These are phyloP conservation scores for Sutorius eximius DNA, from an alignment of 1,284 basidiomycete species.

Conservation along the genomic window DNA sequence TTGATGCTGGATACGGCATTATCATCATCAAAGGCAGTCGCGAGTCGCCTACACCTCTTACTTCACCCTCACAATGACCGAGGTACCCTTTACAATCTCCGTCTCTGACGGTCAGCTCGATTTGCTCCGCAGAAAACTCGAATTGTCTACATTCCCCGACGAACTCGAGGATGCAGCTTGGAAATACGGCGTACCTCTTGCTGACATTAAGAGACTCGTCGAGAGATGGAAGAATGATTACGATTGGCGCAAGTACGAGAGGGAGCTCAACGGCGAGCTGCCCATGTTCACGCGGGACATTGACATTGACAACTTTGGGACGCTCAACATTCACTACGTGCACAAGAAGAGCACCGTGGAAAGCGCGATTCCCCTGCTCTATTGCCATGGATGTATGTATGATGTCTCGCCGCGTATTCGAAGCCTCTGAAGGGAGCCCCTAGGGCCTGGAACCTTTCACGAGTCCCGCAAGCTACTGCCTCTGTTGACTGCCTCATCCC, in stretches of 20 bases:
- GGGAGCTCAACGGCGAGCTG: slow-evolving; percentile 38
- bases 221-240: slow-evolving; percentile 42
- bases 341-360: slow-evolving; percentile 39
- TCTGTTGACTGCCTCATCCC: slow-evolving; percentile 40
- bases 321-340: slow-evolving; percentile 45
- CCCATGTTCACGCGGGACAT: slow-evolving; percentile 48
- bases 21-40: background rate
- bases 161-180: slow-evolving; percentile 41
- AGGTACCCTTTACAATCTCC: slow-evolving; percentile 32
- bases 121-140: slow-evolving; percentile 37
- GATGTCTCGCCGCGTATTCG: too few relatives aligned
- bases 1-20: background rate
- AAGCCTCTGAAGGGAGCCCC: background rate
- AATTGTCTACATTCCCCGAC: slow-evolving; percentile 40
- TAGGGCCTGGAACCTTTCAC: slow-evolving; percentile 62
- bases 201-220: slow-evolving; percentile 41
- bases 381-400: slow-evolving; percentile 47
- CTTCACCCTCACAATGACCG: slow-evolving; percentile 2
- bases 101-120: slow-evolving; percentile 34
- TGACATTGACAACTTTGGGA: slow-evolving; percentile 37
- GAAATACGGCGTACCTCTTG: slow-evolving; percentile 42
- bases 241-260: slow-evolving; percentile 46
- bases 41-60: background rate
- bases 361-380: slow-evolving; percentile 47
- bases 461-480: slow-evolving; percentile 58